Conservation (phyloP, 2,329 filamentous ascomycete genomes). For the Dactylonectria macrodidyma region DNA sequence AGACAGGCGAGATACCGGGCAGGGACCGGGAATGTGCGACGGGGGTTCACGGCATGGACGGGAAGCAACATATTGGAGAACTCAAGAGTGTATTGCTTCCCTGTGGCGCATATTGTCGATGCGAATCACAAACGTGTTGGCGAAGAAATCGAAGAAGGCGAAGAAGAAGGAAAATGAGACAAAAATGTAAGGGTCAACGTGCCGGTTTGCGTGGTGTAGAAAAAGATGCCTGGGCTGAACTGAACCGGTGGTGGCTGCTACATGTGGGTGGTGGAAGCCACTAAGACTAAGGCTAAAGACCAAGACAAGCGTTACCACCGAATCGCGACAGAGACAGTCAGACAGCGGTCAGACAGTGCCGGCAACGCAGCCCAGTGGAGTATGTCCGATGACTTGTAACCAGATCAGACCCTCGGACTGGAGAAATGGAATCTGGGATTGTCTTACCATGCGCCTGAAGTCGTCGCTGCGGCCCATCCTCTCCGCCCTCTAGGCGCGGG, state of each 20-base stretch:
- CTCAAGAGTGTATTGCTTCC: conserved; percentile 12
- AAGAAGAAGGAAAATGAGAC: conserved; percentile 1
- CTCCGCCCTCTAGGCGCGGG: conserved; percentile 30
- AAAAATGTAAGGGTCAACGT: neutral
- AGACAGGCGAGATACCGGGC: conserved; percentile 19
- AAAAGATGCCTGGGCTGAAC: conserved; percentile 13
- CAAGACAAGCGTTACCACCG: conserved; percentile 7
- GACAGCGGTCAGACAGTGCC: conserved; percentile 15
- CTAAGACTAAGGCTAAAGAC: neutral
- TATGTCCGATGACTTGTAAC: conserved; percentile 5
- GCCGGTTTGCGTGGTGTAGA: conserved; percentile 17
- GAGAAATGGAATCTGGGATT: neutral
- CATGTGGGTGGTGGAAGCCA: conserved; percentile 6
- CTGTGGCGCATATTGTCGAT: conserved; percentile 17
- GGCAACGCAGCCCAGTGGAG: conserved; percentile 29
- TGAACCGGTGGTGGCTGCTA: conserved; percentile 12
- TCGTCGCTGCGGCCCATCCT: conserved; percentile 10
- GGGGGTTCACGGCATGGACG: conserved; percentile 17
- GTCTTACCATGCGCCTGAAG: neutral
- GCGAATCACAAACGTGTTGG: conserved; percentile 11
- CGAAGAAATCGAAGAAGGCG: conserved; percentile 5
- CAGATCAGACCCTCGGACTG: neutral
- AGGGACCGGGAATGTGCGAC: conserved; percentile 17
- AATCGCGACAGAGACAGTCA: conserved; percentile 15
- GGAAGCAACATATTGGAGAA: conserved; percentile 14